Percentiles rank a stretch among this genome's conserved stretches.
Conservation (phyloP, 2,329 filamentous ascomycete species). For the Talaromyces piceae region DNA sequence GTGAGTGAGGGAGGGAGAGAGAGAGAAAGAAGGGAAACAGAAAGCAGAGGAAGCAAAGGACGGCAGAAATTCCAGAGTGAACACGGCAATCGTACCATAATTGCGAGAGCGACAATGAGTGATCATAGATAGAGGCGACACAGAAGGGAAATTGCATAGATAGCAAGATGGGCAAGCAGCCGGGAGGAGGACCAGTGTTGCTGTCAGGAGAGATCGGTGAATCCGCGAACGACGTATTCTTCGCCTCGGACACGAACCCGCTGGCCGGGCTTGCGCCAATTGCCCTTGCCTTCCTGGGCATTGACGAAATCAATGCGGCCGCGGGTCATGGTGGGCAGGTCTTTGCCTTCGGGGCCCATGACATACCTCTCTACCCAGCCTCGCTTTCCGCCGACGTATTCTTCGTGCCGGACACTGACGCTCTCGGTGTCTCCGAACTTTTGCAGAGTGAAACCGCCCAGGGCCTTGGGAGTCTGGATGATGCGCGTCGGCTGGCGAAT, state of each 20-base stretch:
- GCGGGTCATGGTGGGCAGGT: constrained; percentile 9
- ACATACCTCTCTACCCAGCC: constrained; percentile 11
- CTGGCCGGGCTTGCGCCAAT: constrained; percentile 10
- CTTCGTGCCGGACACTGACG: constrained; percentile 10
- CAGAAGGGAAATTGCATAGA: background rate
- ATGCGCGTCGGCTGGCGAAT: constrained; percentile 11
- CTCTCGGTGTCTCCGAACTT: constrained; percentile 11
- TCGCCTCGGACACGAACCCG: constrained; percentile 8
- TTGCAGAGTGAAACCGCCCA: constrained; percentile 1
- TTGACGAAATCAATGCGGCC: constrained; percentile 6
- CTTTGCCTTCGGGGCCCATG: constrained; percentile 9
- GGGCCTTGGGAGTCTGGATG: constrained; percentile 1
- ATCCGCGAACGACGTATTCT: constrained; percentile 11
- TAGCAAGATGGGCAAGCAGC: no score
- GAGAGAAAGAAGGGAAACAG: background rate
- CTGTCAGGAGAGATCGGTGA: constrained; percentile 1
- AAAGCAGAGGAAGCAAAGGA: background rate
- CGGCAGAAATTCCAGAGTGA: no score
- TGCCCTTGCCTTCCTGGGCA: constrained; percentile 8
- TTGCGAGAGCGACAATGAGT: no score
- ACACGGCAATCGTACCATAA: no score
- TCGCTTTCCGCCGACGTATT: constrained; percentile 2
- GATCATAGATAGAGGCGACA: background rate
- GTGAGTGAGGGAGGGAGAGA: background rate
- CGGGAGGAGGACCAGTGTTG: background rate